A percentile compares a stretch with the other conserved stretches of the same genome.
Evolutionary conservation across 129 eudicot genomes (phyloP).

Genomic region (Scalesia atractyloides): DNA sequence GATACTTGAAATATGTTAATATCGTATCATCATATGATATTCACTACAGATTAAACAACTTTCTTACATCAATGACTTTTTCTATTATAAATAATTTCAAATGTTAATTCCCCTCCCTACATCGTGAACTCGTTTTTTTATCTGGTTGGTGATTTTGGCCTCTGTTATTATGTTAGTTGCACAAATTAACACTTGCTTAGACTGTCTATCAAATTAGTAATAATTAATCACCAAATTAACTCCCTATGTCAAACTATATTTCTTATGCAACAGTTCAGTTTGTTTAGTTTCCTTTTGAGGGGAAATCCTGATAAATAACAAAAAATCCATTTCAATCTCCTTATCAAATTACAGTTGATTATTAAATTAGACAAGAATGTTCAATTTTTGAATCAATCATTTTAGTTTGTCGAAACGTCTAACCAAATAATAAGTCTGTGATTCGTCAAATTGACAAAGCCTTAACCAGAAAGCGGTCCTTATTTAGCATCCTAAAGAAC

Average conservation of each 20-base stretch:
- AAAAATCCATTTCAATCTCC: neutral
- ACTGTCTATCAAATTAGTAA: neutral
- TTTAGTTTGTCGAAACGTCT: neutral
- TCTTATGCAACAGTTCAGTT: neutral
- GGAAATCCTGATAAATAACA: neutral
- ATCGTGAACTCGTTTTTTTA: neutral
- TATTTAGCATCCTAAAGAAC: neutral
- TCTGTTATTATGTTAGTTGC: neutral
- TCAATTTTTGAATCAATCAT: neutral
- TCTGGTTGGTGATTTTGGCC: constrained; percentile 6
- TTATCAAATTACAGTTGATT: neutral
- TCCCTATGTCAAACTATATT: neutral
- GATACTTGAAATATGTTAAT: constrained; percentile 9
- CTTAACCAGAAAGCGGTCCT: neutral
- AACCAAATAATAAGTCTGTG: neutral
- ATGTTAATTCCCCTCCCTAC: neutral
- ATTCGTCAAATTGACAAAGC: constrained; percentile 7
- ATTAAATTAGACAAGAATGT: neutral
- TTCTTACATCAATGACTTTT: neutral
- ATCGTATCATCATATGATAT: neutral
- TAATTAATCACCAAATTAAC: neutral
- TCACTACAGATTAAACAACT: neutral
- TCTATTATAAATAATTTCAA: neutral
- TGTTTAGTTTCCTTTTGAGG: neutral
- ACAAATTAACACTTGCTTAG: constrained; percentile 5